Conservation (phyloP, 192 early-diverging fungal species). For the Pecoramyces ruminantium region DNA sequence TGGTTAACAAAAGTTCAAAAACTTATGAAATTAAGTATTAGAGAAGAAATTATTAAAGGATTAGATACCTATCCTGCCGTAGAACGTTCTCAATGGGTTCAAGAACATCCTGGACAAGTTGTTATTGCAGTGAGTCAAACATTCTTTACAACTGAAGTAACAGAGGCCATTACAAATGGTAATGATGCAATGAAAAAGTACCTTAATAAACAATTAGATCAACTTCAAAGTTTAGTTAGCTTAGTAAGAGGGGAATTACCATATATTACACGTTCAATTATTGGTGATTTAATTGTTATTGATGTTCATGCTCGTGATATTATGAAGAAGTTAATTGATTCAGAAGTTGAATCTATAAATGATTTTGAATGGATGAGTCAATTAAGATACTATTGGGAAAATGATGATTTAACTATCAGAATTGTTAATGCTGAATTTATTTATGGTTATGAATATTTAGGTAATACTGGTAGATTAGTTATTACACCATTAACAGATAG, state of each 20-base stretch:
- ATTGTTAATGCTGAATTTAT: constrained; percentile 45
- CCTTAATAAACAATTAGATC: constrained; percentile 15
- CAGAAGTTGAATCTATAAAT: constrained; percentile 24
- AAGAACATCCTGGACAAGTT: constrained; percentile 37
- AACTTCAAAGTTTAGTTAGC: constrained; percentile 32
- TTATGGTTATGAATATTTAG: constrained; percentile 40
- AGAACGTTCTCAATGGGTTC: constrained; percentile 29
- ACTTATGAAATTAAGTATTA: constrained; percentile 33
- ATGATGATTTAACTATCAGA: constrained; percentile 33
- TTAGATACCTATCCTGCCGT: constrained; percentile 17
- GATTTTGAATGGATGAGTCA: constrained; percentile 50
- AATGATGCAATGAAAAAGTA: constrained; percentile 17
- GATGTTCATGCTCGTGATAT: constrained; percentile 43
- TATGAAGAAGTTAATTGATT: constrained; percentile 33
- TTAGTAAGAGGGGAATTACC: constrained; percentile 38
- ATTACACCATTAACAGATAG: constrained; percentile 42
- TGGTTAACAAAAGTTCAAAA: constrained; percentile 36
- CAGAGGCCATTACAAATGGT: constrained; percentile 28
- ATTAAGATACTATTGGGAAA: constrained; percentile 42
- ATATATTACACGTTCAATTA: constrained; percentile 24
- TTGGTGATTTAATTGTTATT: constrained; percentile 44
- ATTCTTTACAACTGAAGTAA: constrained; percentile 40
- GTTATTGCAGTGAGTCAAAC: constrained; percentile 32
- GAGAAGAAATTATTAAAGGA: constrained; percentile 34
- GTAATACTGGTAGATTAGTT: constrained; percentile 38